Conservation (phyloP, 2,329 filamentous ascomycete species). For the Cytospora piceae region DNA sequence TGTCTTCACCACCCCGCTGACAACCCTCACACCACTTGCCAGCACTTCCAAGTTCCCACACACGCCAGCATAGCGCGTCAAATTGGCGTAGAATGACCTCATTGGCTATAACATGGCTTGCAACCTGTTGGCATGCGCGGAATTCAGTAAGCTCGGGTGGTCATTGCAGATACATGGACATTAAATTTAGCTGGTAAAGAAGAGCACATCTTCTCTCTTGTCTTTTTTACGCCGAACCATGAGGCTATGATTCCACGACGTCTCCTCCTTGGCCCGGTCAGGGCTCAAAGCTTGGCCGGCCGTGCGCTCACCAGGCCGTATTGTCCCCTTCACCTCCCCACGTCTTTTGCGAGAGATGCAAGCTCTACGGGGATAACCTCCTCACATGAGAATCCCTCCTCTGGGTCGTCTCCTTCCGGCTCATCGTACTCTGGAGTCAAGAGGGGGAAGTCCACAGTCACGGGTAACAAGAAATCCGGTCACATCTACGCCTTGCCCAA, state of each 20-base stretch:
- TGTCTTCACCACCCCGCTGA: neutral
- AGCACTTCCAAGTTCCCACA: neutral
- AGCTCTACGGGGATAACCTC: slow-evolving; percentile 17
- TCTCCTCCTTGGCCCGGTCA: slow-evolving; percentile 39
- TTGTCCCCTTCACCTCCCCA: neutral
- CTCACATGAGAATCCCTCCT: neutral
- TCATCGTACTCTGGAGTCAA: neutral
- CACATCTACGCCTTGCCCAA: slow-evolving; percentile 78
- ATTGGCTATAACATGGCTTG: slow-evolving; percentile 22
- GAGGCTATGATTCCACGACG: slow-evolving; percentile 42
- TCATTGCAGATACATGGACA: neutral
- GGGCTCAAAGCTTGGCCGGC: slow-evolving; percentile 36
- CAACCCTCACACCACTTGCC: neutral
- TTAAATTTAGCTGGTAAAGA: neutral
- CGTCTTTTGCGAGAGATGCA: neutral
- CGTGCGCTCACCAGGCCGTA: slow-evolving; percentile 6
- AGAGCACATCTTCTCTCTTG: slow-evolving; percentile 21
- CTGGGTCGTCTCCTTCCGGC: neutral
- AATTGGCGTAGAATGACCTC: slow-evolving; percentile 32
- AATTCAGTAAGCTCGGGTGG: slow-evolving; percentile 12
- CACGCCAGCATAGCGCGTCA: slow-evolving; percentile 19
- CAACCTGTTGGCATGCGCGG: neutral
- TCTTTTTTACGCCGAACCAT: slow-evolving; percentile 28
- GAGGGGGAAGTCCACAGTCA: slow-evolving; percentile 48
- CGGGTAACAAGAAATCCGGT: slow-evolving; percentile 70